Conservation (phyloP, 2,329 filamentous ascomycete genomes). For the Trichoderma sp. region DNA sequence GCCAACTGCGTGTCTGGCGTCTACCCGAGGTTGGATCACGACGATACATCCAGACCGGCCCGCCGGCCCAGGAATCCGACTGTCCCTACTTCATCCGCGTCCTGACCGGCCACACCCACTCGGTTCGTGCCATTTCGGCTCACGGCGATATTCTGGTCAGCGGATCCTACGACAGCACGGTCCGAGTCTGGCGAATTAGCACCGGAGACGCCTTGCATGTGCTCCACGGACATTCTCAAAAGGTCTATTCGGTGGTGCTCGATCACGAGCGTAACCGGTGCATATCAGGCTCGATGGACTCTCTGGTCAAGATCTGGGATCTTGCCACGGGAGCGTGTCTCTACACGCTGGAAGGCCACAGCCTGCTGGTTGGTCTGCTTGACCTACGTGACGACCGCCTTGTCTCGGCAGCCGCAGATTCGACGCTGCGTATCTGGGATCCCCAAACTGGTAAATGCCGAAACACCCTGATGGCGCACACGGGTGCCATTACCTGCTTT, state of each 20-base stretch:
- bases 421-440: constrained; percentile 95
- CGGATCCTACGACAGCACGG: constrained; percentile 93
- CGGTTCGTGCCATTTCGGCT: constrained; percentile 92
- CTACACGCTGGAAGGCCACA: constrained; percentile 90
- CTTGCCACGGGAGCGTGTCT: constrained; percentile 82
- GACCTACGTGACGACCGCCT: constrained; percentile 88
- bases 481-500: constrained; percentile 97
- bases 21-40: constrained; percentile 80
- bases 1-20: constrained; percentile 91
- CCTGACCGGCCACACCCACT: constrained; percentile 85
- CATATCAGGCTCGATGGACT: constrained; percentile 98
- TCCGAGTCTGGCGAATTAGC: constrained; percentile 96
- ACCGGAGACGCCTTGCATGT: constrained; percentile 87
- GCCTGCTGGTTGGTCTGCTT: constrained; percentile 85
- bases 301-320: constrained; percentile 96
- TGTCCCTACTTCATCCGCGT: constrained; percentile 95
- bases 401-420: constrained; percentile 93
- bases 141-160: constrained; percentile 95
- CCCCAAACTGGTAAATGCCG: constrained; percentile 90
- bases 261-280: constrained; percentile 91
- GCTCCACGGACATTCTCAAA: constrained; percentile 83
- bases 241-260: constrained; percentile 96
- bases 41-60: constrained; percentile 77
- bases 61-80: constrained; percentile 73
- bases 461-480: constrained; percentile 88